Base-by-base conservation (phyloP, 495 filamentous ascomycete genomes). In the Durotheca rogersii region DNA sequence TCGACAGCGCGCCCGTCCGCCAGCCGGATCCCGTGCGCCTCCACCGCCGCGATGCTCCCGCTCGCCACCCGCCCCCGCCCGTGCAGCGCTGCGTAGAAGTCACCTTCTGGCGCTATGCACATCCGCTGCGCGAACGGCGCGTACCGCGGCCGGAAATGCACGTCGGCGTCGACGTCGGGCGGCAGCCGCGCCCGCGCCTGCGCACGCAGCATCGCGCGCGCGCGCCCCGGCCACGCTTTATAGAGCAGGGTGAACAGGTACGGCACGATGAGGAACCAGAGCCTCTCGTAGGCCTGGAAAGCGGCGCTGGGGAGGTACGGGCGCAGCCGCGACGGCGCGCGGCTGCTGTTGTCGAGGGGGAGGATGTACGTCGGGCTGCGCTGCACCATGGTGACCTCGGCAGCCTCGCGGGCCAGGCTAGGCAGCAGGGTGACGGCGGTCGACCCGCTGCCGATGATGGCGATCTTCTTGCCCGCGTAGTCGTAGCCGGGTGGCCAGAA, bases 81-180 rank as follows among this genome's bases (percentile, higher is more conserved):
- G 18, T 74, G 76, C 3, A 93, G 69, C 3, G 77, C 67, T 20
- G 74, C 60, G 73, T 81, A 91, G 67, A 90, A 89, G 65, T 91
- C 87, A 0, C 77, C 84, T 54, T 85, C 80, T 0, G 87, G 87
- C 14, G 76, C 80, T 32, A 87, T 65, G 54, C 87, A 89, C 0
- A 91, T 65, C 0, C 88, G 81, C 62, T 93, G 87, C 16, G 89
- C 77, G 75, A 85, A 90, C 4, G 84, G 84, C 37, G 78, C 76
- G 58, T 93, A 93, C 10, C 56, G 52, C 0, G 88, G 88, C 18
- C 76, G 77, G 73, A 91, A 93, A 60, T 90, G 81, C 1, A 81
- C 81, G 29, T 86, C 80, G 27, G 76, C 50, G 9, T 79, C 72
- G 31, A 86, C 69, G 33, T 69, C 69, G 2, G 58, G 43, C 3